Evolutionary conservation across 495 filamentous ascomycete species (phyloP).

Genomic region (Thozetella sp.): DNA sequence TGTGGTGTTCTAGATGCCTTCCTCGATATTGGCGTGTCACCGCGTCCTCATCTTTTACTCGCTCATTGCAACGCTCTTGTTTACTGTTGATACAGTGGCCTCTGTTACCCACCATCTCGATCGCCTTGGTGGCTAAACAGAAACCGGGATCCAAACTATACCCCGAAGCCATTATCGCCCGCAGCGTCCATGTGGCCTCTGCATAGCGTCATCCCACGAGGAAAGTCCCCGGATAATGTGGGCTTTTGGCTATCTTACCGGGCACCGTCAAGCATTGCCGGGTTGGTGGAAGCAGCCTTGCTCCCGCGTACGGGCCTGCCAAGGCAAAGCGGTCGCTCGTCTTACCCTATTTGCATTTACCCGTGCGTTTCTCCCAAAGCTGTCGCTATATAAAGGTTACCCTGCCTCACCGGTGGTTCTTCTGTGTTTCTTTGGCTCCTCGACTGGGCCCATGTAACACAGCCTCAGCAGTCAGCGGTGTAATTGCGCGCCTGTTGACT

Average conservation of each 20-base stretch:
- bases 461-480: neutral
- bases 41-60: neutral
- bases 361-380: neutral
- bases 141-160: neutral
- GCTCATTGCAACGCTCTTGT: neutral
- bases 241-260: neutral
- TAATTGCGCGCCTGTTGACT: no score
- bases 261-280: neutral
- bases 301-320: no score
- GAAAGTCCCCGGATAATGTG: neutral
- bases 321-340: neutral
- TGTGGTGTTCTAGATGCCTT: neutral
- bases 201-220: neutral
- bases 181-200: neutral
- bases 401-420: neutral
- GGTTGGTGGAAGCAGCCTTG: neutral
- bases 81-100: neutral
- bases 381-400: neutral
- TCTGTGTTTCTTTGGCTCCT: neutral
- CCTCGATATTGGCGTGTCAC: neutral
- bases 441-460: neutral
- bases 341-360: neutral
- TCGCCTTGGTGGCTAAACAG: neutral
- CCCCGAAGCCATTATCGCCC: neutral
- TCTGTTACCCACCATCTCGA: neutral